Evolutionary conservation across 148 eudicot species (phyloP), one percentile per base, ranked within the genome.

Genomic region (Chenopodium quinoa): DNA sequence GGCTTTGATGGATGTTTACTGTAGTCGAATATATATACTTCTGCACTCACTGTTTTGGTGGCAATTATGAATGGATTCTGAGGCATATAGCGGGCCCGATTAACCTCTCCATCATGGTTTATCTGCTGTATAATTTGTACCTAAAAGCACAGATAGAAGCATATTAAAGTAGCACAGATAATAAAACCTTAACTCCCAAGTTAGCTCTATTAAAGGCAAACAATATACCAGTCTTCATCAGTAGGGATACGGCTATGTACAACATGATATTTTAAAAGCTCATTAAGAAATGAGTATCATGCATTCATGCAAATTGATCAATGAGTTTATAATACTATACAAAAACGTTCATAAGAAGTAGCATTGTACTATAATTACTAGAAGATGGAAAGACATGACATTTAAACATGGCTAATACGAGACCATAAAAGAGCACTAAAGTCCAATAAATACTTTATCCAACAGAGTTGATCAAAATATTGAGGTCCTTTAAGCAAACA

Each of bases 11-110:
- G 98, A 76, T 95, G 98, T 78, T 88, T 95, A 79, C 94, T 95
- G 75, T 89, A 95, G 82, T 95, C 97, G 67, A 95, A 95, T 29
- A 95, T 87, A 88, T 90, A 90, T 52, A 95, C 98, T 82, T 95
- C 97, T 54, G 97, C 94, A 71, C 91, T 93, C 73, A 90, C 87
- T 29, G 95, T 91, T 88, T 93, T 95, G 65, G 98, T 95, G 71
- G 98, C 97, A 74, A 93, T 93, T 56, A 95, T 86, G 71, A 91
- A 95, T 64, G 85, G 90, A 83, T 93, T 91, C 85, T 95, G 98
- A 29, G 98, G 95, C 98, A 93, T 95, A 83, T 93, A 88, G 37
- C 98, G 98, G 79, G 97, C 98, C 46, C 97, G 90, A 72, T 95
- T 93, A 29, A 95, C 97, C 84, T 95, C 98, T 56, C 98, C 98